Percentiles rank a stretch among this genome's conserved stretches.
phyloP scores from a whole-genome alignment of 768 basidiomycete species.

The Tylopilus intermedius region DNA sequence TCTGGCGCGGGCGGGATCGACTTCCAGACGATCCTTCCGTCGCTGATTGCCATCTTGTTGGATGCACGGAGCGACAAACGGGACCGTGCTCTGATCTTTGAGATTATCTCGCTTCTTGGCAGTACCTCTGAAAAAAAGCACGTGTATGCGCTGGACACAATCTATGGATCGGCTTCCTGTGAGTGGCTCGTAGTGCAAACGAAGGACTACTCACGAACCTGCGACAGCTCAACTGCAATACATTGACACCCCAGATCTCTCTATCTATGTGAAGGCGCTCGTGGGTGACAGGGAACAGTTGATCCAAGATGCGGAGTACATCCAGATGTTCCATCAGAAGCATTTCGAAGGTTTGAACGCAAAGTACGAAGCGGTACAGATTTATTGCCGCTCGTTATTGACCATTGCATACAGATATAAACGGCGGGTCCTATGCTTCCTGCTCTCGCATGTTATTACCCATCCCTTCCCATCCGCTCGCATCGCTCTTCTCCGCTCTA shows the following conservation, averaged over 20 bases:
- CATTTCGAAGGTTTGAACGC: slow-evolving; percentile 43
- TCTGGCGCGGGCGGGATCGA: slow-evolving; percentile 53
- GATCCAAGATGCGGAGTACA: slow-evolving; percentile 52
- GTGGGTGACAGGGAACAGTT: slow-evolving; percentile 51
- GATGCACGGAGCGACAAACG: slow-evolving; percentile 26
- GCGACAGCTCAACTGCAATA: slow-evolving; percentile 55
- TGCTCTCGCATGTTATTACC: slow-evolving; percentile 73
- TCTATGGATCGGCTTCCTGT: slow-evolving; percentile 65
- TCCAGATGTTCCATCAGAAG: slow-evolving; percentile 57
- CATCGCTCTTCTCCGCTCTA: slow-evolving; percentile 46
- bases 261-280: slow-evolving; percentile 52
- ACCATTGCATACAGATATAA: slow-evolving; percentile 48
- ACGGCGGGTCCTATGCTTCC: slow-evolving; percentile 64
- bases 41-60: slow-evolving; percentile 55
- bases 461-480: slow-evolving; percentile 47
- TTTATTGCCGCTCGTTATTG: slow-evolving; percentile 30
- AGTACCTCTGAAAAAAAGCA: slow-evolving; percentile 37
- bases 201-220: slow-evolving; percentile 9
- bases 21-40: slow-evolving; percentile 75
- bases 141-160: slow-evolving; percentile 68
- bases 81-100: slow-evolving; percentile 38
- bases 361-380: slow-evolving; percentile 34
- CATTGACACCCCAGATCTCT: slow-evolving; percentile 59
- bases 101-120: slow-evolving; percentile 50
- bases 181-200: slow-evolving; percentile 18